A percentile compares a stretch with the other conserved stretches of the same genome.
These are phyloP conservation scores for Cyamopsis tetragonoloba DNA, from an alignment of 306 rosid species.

Conservation along the genomic window DNA sequence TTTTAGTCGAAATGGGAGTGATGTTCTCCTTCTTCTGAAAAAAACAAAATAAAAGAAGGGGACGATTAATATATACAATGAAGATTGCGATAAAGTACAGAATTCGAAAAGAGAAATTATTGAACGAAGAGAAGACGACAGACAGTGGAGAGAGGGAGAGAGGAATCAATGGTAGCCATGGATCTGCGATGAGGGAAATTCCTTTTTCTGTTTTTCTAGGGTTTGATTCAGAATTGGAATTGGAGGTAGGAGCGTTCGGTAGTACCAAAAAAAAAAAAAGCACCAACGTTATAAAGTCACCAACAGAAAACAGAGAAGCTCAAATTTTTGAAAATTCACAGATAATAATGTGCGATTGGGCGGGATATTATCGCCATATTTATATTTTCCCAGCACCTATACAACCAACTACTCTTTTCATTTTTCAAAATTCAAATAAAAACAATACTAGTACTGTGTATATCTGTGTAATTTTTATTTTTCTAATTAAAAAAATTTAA, in stretches of 20 bases:
- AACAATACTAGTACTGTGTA: no score
- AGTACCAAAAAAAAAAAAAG: background rate
- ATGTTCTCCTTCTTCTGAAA: conserved; percentile 70
- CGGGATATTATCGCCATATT: conserved; percentile 30
- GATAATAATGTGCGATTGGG: background rate
- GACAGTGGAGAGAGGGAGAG: conserved; percentile 34
- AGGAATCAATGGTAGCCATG: conserved; percentile 41
- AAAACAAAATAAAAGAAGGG: background rate
- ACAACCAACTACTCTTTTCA: background rate
- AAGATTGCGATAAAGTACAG: background rate
- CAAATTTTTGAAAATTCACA: conserved; percentile 1
- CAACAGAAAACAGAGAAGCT: conserved; percentile 3
- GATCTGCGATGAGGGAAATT: background rate
- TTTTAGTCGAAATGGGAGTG: conserved; percentile 63
- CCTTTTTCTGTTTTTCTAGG: conserved; percentile 10
- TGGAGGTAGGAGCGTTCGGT: conserved; percentile 17
- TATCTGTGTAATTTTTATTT: no score
- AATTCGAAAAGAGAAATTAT: background rate
- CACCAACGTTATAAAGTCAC: conserved; percentile 7
- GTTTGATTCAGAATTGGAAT: conserved; percentile 3
- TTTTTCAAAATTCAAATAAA: no score
- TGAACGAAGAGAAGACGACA: background rate
- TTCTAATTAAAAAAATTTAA: no score
- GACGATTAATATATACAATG: background rate
- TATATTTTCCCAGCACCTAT: no score